Percentiles rank a stretch among this genome's conserved stretches.
phyloP scores from a whole-genome alignment of 208 protist genomes.

The Endotrypanum monterogeii region DNA sequence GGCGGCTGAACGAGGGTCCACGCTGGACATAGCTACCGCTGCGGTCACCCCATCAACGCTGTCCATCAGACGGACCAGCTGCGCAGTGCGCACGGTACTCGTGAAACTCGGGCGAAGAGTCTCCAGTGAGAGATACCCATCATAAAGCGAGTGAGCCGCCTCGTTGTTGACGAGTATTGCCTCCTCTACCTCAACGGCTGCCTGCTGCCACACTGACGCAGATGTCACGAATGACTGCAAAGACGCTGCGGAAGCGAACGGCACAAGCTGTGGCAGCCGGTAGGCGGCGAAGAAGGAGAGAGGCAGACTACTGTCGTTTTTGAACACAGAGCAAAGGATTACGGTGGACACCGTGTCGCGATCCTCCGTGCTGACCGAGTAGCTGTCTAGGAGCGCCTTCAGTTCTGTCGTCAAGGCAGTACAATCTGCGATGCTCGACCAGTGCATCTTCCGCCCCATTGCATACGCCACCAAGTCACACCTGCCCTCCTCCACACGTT shows the following conservation, averaged over 20 bases:
- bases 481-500: background rate
- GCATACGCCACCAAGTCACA: slow-evolving; percentile 43
- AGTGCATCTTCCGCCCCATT: slow-evolving; percentile 59
- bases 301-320: slow-evolving; percentile 19
- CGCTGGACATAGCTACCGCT: slow-evolving; percentile 23
- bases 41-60: slow-evolving; percentile 31
- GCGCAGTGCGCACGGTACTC: slow-evolving; percentile 65
- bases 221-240: slow-evolving; percentile 47
- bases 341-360: slow-evolving; percentile 43
- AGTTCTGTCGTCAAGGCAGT: slow-evolving; percentile 40
- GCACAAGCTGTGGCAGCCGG: slow-evolving; percentile 62
- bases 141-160: slow-evolving; percentile 39
- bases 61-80: slow-evolving; percentile 76
- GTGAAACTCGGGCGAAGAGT: slow-evolving; percentile 52
- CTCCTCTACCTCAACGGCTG: slow-evolving; percentile 27
- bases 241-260: slow-evolving; percentile 54
- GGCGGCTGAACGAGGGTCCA: slow-evolving; percentile 29
- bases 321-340: slow-evolving; percentile 38
- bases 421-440: slow-evolving; percentile 43
- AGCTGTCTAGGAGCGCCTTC: slow-evolving; percentile 40
- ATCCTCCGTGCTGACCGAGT: slow-evolving; percentile 39
- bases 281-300: slow-evolving; percentile 47
- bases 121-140: slow-evolving; percentile 60
- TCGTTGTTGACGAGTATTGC: slow-evolving; percentile 15
- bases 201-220: slow-evolving; percentile 44